These are phyloP conservation scores for Diaporthe aspalathi DNA, from an alignment of 2,329 filamentous ascomycete species.

Conservation along the genomic window DNA sequence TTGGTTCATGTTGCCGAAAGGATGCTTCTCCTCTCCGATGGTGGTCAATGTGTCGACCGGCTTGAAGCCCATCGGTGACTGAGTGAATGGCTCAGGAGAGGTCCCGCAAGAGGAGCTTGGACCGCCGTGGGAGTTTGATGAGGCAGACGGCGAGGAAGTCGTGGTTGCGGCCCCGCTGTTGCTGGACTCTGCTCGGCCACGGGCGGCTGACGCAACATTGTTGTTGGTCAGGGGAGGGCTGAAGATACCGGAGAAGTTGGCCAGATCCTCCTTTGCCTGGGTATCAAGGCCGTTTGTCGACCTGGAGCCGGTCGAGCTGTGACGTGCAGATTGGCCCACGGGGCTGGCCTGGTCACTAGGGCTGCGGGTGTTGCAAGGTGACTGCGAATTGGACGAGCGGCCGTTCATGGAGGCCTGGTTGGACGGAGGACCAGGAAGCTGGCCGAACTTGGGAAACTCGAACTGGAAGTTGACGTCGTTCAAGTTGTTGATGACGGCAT, in stretches of 20 bases:
- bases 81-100: conserved; percentile 79
- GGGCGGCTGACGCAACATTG: conserved; percentile 57
- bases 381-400: conserved; percentile 38
- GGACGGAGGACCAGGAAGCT: conserved; percentile 63
- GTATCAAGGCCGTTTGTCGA: conserved; percentile 48
- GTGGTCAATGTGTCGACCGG: conserved; percentile 71
- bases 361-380: conserved; percentile 41
- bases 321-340: conserved; percentile 41
- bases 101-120: conserved; percentile 78
- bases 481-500: conserved; percentile 66
- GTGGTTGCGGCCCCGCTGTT: conserved; percentile 63
- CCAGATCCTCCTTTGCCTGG: conserved; percentile 61
- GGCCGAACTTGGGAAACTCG: conserved; percentile 94
- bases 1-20: conserved; percentile 61
- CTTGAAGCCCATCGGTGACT: conserved; percentile 76
- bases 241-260: conserved; percentile 69
- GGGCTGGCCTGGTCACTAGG: conserved; percentile 51
- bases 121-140: conserved; percentile 69
- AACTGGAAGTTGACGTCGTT: conserved; percentile 90
- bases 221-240: conserved; percentile 64
- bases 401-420: conserved; percentile 40
- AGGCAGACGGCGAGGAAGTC: conserved; percentile 73
- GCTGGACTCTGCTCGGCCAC: conserved; percentile 63
- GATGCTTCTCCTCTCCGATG: conserved; percentile 72
- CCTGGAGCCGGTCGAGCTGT: conserved; percentile 50